Evolutionary conservation across 129 eudicot genomes (phyloP).

Genomic region (Centella asiatica): DNA sequence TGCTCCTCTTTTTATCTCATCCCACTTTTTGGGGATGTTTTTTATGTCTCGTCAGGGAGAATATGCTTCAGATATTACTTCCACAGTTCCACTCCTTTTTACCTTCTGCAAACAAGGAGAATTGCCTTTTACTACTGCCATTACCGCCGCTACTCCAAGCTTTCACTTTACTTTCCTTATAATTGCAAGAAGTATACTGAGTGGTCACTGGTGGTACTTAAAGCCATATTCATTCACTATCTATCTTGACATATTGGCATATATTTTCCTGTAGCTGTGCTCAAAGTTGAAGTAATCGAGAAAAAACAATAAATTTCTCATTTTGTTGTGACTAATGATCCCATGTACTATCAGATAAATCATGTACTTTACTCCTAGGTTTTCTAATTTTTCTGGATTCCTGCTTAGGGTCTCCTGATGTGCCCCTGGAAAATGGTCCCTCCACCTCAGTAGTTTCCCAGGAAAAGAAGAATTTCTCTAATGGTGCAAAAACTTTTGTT

Average conservation of each 20-base stretch:
- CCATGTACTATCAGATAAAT: background rate
- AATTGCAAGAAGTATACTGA: background rate
- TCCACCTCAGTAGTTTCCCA: slow-evolving; percentile 13
- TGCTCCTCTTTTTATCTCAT: background rate
- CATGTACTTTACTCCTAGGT: background rate
- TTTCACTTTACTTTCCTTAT: background rate
- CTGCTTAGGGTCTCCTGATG: slow-evolving; percentile 17
- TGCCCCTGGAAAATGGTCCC: slow-evolving; percentile 26
- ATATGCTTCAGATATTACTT: background rate
- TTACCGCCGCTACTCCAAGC: background rate
- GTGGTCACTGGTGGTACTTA: background rate
- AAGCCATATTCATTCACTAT: too few species aligned
- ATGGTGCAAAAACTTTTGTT: slow-evolving; percentile 46
- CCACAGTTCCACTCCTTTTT: too few species aligned
- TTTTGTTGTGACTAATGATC: too few species aligned
- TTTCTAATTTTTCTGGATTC: too few species aligned
- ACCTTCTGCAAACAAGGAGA: too few species aligned
- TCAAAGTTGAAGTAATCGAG: too few species aligned
- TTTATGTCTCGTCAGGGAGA: background rate
- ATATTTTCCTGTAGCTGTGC: too few species aligned
- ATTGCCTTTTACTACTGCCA: too few species aligned
- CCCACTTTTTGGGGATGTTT: background rate
- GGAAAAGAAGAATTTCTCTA: slow-evolving; percentile 24
- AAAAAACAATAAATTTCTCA: too few species aligned
- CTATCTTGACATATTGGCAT: too few species aligned